Conservation (phyloP, 2,329 filamentous ascomycete genomes). For the Alternaria angustiovoidea region DNA sequence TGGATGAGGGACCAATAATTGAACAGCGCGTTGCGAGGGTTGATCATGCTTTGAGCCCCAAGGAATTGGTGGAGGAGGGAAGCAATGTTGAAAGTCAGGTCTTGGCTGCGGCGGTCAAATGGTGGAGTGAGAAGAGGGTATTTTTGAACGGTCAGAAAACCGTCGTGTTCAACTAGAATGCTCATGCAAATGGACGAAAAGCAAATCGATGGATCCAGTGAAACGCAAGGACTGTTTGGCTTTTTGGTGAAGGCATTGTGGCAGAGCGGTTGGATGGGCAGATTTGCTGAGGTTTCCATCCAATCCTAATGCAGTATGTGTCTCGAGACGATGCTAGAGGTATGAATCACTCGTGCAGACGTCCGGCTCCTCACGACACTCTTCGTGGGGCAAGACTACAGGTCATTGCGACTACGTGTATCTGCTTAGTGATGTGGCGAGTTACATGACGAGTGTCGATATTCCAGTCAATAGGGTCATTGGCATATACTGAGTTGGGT, state of each 20-base stretch:
- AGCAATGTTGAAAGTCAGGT: constrained; percentile 87
- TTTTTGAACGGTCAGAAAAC: constrained; percentile 83
- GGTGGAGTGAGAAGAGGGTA: constrained; percentile 79
- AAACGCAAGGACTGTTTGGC: not conserved
- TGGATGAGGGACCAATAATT: constrained; percentile 88
- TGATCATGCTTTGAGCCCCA: constrained; percentile 77
- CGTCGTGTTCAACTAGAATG: constrained; percentile 70
- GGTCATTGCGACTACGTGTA: not conserved
- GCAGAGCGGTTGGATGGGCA: not conserved
- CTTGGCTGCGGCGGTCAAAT: constrained; percentile 81
- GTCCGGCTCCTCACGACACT: constrained; percentile 24
- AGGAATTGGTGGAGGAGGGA: constrained; percentile 79
- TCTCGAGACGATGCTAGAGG: constrained; percentile 17
- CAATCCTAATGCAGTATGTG: constrained; percentile 7
- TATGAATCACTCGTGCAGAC: constrained; percentile 23
- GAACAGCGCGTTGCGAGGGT: constrained; percentile 82
- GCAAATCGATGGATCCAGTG: not conserved
- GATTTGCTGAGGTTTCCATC: not conserved
- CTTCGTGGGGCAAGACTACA: constrained; percentile 8
- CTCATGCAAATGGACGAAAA: not conserved
- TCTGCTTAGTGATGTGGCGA: no score
- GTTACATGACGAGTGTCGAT: no score
- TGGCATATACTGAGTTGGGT: no score
- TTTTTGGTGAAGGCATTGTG: not conserved
- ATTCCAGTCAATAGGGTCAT: no score